Conservation (phyloP, 2,329 filamentous ascomycete species). For the Epichloe gansuensis region DNA sequence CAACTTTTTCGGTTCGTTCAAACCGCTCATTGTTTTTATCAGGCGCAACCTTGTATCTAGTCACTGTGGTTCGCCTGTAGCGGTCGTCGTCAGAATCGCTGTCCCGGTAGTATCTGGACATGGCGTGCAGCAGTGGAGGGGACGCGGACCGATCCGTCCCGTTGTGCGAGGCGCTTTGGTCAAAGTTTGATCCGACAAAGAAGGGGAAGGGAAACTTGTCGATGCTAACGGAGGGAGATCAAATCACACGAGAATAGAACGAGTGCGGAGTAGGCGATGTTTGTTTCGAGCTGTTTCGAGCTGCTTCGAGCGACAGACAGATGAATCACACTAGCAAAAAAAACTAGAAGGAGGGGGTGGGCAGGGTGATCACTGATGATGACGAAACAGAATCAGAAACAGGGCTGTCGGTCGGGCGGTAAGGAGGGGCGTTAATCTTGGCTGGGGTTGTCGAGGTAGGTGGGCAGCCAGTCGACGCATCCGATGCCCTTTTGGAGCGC, state of each 20-base stretch:
- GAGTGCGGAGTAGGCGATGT: too few relatives aligned
- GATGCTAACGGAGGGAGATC: not conserved
- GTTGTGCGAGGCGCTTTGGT: conserved; percentile 4
- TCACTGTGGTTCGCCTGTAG: conserved; percentile 34
- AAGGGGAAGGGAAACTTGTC: not conserved
- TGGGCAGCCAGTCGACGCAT: too few relatives aligned
- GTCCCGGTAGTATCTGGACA: conserved; percentile 22
- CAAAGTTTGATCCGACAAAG: conserved; percentile 2
- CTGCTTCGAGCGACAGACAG: too few relatives aligned
- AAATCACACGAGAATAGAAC: not conserved
- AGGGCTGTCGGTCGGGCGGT: conserved; percentile 1
- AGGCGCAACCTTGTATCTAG: conserved; percentile 38
- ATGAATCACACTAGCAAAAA: too few relatives aligned
- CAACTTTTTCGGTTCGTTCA: conserved; percentile 26
- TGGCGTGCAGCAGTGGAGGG: conserved; percentile 15
- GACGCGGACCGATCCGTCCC: conserved; percentile 6
- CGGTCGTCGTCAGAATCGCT: conserved; percentile 31
- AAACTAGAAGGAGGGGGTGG: too few relatives aligned
- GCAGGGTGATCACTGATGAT: not conserved
- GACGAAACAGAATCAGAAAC: conserved; percentile 7
- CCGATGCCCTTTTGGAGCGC: too few relatives aligned
- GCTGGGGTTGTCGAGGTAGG: not conserved
- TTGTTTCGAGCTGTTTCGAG: too few relatives aligned
- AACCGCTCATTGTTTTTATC: conserved; percentile 27
- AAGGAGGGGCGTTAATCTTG: not conserved